phyloP scores from a whole-genome alignment of 2,329 filamentous ascomycete genomes.

The Fusarium globosum region DNA sequence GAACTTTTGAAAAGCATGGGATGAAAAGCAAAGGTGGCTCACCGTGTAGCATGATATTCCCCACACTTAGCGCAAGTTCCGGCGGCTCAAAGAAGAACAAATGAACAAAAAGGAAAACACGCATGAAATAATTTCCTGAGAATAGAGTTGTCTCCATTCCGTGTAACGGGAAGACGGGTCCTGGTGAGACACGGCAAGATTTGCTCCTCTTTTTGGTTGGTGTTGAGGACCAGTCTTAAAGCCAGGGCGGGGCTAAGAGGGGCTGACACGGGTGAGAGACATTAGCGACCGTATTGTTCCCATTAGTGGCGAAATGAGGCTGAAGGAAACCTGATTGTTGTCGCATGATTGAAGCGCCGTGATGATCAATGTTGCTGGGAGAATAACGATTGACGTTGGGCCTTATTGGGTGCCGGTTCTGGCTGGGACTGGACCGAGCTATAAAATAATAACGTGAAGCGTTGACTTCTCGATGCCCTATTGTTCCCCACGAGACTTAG shows the following conservation, averaged over 20 bases:
- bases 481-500: too few species aligned
- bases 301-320: neutral
- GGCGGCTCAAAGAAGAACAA: neutral
- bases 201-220: neutral
- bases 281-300: neutral
- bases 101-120: rapidly evolving
- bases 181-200: neutral
- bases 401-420: too few species aligned
- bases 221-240: neutral
- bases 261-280: neutral
- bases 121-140: neutral
- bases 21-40: neutral
- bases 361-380: rapidly evolving
- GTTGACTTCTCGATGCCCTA: too few species aligned
- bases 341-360: neutral
- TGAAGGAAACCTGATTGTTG: neutral
- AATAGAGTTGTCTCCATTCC: neutral
- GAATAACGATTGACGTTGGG: neutral
- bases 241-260: neutral
- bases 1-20: neutral
- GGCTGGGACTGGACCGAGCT: neutral
- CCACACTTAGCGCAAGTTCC: too few species aligned
- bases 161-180: neutral
- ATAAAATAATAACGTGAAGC: neutral
- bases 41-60: neutral